Evolutionary conservation across 192 early-diverging fungal genomes (phyloP), one percentile per base, ranked within the genome.

Genomic region (Linnemannia hyalina): DNA sequence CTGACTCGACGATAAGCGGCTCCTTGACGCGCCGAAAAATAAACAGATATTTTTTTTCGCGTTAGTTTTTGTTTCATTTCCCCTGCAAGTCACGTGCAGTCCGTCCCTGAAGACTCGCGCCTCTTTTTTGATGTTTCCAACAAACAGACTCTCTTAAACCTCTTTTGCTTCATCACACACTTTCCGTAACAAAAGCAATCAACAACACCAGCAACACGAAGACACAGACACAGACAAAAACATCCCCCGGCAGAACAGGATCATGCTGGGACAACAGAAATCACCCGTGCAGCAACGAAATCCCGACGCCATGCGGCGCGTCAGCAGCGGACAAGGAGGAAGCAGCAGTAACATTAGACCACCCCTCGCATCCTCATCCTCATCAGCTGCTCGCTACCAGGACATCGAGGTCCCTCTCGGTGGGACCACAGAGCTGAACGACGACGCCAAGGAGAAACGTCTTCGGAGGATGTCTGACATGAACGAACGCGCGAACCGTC

Each of bases 391-490:
- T 4, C 74, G 72, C 22, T 86, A 81, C 52, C 79, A 86, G 70
- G 84, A 86, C 65, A 81, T 81, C 23, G 84, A 86, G 49, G 84
- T 86, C 36, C 84, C 84, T 10, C 75, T 86, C 6, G 84, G 84
- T 6, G 84, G 84, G 40, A 78, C 84, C 18, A 86, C 84, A 1
- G 75, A 77, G n/a, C 35, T 86, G 32, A 86, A 86, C 63, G 84
- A 86, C 73, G 84, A 86, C n/a, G 84, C 84, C 29, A 86, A 81
- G 69, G 84, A 86, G 32, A 86, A 86, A 16, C 81, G 79, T 13
- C 60, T 86, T 9, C 84, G 84, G 29, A 71, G 84, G 68, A 74
- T 79, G 52, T 86, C 84, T 6, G 36, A 81, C 10, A 70, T 86
- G 8, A 80, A 86, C 41, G 84, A 86, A 32, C 84, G 84, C n/a